phyloP scores from a whole-genome alignment of 768 basidiomycete genomes.

The Collybia sp. region DNA sequence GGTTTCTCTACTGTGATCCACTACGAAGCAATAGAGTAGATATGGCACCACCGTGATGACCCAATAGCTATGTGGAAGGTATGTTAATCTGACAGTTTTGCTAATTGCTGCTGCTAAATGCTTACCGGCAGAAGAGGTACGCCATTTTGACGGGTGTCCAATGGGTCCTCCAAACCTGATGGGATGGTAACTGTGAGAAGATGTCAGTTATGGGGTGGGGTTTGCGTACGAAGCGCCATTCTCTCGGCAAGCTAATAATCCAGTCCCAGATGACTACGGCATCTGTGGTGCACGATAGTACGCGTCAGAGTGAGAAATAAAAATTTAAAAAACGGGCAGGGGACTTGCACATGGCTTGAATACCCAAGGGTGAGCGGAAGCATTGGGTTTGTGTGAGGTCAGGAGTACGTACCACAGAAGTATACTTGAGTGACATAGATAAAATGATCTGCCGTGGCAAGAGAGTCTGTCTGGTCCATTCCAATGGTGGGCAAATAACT shows the following conservation, averaged over 20 bases:
- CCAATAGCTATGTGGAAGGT: conserved; percentile 57
- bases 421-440: conserved; percentile 81
- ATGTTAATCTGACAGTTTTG: conserved; percentile 1
- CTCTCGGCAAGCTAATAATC: conserved; percentile 72
- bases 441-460: conserved; percentile 64
- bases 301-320: conserved; percentile 21
- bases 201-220: conserved; percentile 12
- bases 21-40: conserved; percentile 70
- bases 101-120: conserved; percentile 14
- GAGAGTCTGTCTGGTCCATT: conserved; percentile 26
- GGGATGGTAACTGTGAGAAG: conserved; percentile 13
- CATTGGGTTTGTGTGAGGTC: conserved; percentile 9
- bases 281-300: conserved; percentile 38
- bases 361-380: conserved; percentile 23
- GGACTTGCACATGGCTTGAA: conserved; percentile 64
- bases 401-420: conserved; percentile 69
- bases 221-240: conserved; percentile 66
- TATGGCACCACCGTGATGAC: conserved; percentile 78
- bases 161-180: conserved; percentile 74
- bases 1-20: conserved; percentile 56
- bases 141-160: conserved; percentile 85
- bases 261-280: conserved; percentile 85
- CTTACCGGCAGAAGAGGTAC: conserved; percentile 80
- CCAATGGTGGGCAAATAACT: conserved; percentile 22
- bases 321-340: conserved; percentile 11